These are phyloP conservation scores for Diaporthe australafricana DNA, from an alignment of 2,329 filamentous ascomycete genomes.

Conservation along the genomic window DNA sequence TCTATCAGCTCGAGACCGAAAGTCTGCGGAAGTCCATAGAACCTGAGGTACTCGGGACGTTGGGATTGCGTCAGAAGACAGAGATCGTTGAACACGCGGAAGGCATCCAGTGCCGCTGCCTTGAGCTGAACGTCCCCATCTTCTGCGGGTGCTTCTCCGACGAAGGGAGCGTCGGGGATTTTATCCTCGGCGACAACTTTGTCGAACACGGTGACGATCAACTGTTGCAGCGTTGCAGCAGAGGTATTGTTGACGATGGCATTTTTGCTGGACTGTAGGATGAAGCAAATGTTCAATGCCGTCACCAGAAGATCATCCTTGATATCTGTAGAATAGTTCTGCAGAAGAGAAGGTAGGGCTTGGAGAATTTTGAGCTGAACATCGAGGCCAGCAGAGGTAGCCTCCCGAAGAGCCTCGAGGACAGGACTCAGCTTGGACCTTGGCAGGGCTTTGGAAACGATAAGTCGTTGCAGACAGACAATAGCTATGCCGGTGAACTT, in stretches of 20 bases:
- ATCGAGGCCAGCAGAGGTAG: constrained; percentile 83
- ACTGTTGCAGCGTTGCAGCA: constrained; percentile 93
- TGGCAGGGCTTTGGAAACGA: constrained; percentile 84
- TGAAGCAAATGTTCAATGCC: constrained; percentile 90
- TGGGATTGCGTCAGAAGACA: constrained; percentile 89
- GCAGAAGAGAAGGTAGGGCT: constrained; percentile 86
- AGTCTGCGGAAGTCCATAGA: constrained; percentile 81
- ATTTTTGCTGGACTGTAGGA: constrained; percentile 91
- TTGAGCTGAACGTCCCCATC: constrained; percentile 75
- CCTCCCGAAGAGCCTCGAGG: constrained; percentile 87
- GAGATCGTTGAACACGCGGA: constrained; percentile 88
- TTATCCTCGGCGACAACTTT: constrained; percentile 86
- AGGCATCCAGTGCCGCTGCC: constrained; percentile 86
- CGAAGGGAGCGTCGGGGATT: constrained; percentile 69
- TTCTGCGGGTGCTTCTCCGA: constrained; percentile 75
- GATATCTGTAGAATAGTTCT: constrained; percentile 88
- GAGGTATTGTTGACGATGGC: constrained; percentile 95
- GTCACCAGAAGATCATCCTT: constrained; percentile 84
- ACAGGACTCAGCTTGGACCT: constrained; percentile 85
- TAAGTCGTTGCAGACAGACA: constrained; percentile 88
- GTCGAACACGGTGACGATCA: constrained; percentile 93
- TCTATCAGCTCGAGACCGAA: constrained; percentile 94
- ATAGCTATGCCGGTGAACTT: constrained; percentile 92
- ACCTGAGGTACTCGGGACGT: constrained; percentile 83
- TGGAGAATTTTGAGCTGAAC: constrained; percentile 97